These are phyloP conservation scores for Reutealis trisperma DNA, from an alignment of 345 rosid genomes.

Conservation along the genomic window DNA sequence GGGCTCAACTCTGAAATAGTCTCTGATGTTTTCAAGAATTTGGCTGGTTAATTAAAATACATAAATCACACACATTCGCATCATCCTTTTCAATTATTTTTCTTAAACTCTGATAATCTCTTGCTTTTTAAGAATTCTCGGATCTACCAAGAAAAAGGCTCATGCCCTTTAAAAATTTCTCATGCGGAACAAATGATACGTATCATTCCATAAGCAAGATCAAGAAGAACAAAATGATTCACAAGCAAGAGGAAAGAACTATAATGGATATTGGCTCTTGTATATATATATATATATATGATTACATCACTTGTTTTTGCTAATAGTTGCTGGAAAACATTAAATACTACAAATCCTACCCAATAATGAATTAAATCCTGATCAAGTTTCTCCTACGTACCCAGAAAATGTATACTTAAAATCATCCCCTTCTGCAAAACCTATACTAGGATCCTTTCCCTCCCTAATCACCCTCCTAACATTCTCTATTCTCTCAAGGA, in stretches of 20 bases:
- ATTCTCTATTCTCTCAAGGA: constrained; percentile 27
- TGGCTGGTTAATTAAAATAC: no score
- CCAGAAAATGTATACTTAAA: constrained; percentile 26
- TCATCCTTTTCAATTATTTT: no score
- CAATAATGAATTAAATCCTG: not conserved
- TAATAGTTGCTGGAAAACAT: not conserved
- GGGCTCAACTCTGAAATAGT: no score
- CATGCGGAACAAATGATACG: not conserved
- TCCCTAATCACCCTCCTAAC: constrained; percentile 16
- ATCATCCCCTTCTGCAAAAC: constrained; percentile 35
- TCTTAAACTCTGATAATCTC: no score
- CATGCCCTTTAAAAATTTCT: no score
- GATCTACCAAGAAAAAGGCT: no score
- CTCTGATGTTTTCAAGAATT: no score
- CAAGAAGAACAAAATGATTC: no score
- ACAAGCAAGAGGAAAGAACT: not conserved
- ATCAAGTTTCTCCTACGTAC: constrained; percentile 20
- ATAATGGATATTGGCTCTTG: not conserved
- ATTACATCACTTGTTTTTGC: not conserved
- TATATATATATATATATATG: not conserved
- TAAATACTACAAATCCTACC: not conserved
- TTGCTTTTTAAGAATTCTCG: no score
- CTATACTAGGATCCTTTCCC: constrained; percentile 32
- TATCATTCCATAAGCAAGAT: not conserved
- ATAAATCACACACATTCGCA: no score